Percentiles rank a stretch among this genome's conserved stretches.
These are phyloP conservation scores for Suillus clintonianus DNA, from an alignment of 768 basidiomycete genomes.

Conservation along the genomic window DNA sequence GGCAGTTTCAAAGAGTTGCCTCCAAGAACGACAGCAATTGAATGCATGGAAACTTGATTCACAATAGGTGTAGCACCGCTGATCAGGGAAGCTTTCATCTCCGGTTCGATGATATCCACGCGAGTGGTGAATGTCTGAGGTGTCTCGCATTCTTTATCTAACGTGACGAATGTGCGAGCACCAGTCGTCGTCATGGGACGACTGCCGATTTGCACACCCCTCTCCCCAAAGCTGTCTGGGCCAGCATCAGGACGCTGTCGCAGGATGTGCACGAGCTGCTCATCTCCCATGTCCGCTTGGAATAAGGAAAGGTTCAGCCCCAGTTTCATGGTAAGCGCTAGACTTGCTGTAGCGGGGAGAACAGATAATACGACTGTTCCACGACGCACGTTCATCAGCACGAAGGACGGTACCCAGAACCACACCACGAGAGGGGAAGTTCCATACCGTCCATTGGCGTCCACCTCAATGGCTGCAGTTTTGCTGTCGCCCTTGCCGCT, in stretches of 20 bases:
- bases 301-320: constrained; percentile 19
- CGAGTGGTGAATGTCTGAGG: constrained; percentile 20
- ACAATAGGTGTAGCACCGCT: constrained; percentile 21
- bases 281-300: constrained; percentile 13
- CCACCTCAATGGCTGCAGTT: constrained; percentile 15
- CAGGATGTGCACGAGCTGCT: constrained; percentile 18
- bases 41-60: constrained; percentile 5
- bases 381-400: constrained; percentile 9
- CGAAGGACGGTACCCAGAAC: constrained; percentile 14
- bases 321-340: constrained; percentile 11
- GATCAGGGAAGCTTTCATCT: constrained; percentile 15
- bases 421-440: constrained; percentile 21
- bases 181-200: not conserved
- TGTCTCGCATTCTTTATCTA: constrained; percentile 15
- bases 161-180: constrained; percentile 3
- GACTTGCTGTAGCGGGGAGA: constrained; percentile 8
- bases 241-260: constrained; percentile 16
- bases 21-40: constrained; percentile 12
- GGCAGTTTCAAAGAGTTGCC: constrained; percentile 26
- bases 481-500: constrained; percentile 19
- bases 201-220: constrained; percentile 13
- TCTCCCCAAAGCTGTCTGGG: constrained; percentile 8
- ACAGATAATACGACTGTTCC: constrained; percentile 18
- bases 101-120: constrained; percentile 22
- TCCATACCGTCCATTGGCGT: constrained; percentile 15